These are phyloP conservation scores for Rhizomucor pusillus DNA, from an alignment of 371 early-diverging fungal species.

Conservation along the genomic window DNA sequence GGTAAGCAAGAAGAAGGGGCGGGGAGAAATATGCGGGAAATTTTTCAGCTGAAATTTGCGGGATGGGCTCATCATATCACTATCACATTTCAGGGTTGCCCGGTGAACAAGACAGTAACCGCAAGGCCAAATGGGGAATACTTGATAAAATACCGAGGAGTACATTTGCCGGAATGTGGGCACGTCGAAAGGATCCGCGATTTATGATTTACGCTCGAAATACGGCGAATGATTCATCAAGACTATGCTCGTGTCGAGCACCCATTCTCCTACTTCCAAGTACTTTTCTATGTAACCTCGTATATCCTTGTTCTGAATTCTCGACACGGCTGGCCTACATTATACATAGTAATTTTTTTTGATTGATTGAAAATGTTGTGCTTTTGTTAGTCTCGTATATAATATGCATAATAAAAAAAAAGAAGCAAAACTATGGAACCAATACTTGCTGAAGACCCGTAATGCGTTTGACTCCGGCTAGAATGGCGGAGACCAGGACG, in stretches of 20 bases:
- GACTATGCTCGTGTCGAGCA: conserved; percentile 59
- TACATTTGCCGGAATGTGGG: conserved; percentile 57
- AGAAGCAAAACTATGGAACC: not conserved
- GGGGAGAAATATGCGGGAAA: not conserved
- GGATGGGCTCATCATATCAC: conserved; percentile 6
- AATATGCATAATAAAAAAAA: not conserved
- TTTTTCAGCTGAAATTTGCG: conserved; percentile 10
- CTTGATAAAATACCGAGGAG: conserved; percentile 60
- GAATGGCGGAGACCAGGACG: conserved; percentile 66
- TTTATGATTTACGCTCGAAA: conserved; percentile 49
- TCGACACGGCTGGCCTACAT: conserved; percentile 51
- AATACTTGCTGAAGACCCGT: conserved; percentile 60
- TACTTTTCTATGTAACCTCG: conserved; percentile 56
- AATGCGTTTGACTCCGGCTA: conserved; percentile 74
- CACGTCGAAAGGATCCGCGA: conserved; percentile 43
- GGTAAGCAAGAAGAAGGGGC: conserved; percentile 14
- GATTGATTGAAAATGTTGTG: not conserved
- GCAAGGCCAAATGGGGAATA: conserved; percentile 57
- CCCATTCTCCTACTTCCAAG: conserved; percentile 66
- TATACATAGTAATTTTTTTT: not conserved
- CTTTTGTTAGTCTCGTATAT: not conserved
- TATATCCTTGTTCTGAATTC: conserved; percentile 55
- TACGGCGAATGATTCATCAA: conserved; percentile 55
- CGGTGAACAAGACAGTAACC: conserved; percentile 68
- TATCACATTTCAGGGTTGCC: conserved; percentile 32